Evolutionary conservation across 495 filamentous ascomycete genomes (phyloP).

Genomic region (Aspergillus incahuasiensis): DNA sequence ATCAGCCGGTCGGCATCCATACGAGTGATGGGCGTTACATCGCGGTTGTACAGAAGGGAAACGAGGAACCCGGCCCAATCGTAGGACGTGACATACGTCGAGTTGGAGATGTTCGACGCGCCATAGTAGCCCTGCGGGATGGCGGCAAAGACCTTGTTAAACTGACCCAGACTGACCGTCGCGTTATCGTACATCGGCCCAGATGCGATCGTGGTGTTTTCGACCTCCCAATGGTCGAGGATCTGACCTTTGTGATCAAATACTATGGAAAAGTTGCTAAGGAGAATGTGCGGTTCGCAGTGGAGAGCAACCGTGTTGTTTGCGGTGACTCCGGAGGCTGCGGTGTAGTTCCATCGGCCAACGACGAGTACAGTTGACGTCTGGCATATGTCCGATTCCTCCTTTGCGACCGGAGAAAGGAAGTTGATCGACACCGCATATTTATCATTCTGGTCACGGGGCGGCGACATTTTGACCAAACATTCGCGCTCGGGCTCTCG

Average conservation of each 20-base stretch:
- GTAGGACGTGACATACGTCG: constrained; percentile 31
- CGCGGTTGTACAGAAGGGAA: constrained; percentile 33
- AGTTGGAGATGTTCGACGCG: constrained; percentile 20
- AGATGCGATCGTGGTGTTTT: constrained; percentile 20
- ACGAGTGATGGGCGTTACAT: constrained; percentile 23
- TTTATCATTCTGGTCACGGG: constrained; percentile 21
- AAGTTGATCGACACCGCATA: constrained; percentile 38
- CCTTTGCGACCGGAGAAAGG: constrained; percentile 24
- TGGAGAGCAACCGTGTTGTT: constrained; percentile 37
- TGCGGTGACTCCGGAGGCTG: constrained; percentile 20
- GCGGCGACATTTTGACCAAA: constrained; percentile 23
- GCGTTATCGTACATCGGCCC: constrained; percentile 38
- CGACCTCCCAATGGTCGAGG: constrained; percentile 12
- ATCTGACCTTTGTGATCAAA: constrained; percentile 38
- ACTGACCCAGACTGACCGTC: constrained; percentile 37
- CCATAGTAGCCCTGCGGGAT: constrained; percentile 36
- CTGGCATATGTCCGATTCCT: constrained; percentile 29
- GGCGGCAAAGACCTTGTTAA: constrained; percentile 39
- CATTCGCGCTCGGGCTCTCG: constrained; percentile 25
- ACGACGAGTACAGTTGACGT: constrained; percentile 35
- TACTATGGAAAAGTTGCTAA: constrained; percentile 26
- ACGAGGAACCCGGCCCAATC: constrained; percentile 42
- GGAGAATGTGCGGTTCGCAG: constrained; percentile 27
- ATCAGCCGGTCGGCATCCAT: constrained; percentile 25
- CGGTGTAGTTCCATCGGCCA: constrained; percentile 37